Evolutionary conservation across 2,329 filamentous ascomycete genomes (phyloP), one percentile per base, ranked within the genome.

Genomic region (Colletotrichum chlorophyti): DNA sequence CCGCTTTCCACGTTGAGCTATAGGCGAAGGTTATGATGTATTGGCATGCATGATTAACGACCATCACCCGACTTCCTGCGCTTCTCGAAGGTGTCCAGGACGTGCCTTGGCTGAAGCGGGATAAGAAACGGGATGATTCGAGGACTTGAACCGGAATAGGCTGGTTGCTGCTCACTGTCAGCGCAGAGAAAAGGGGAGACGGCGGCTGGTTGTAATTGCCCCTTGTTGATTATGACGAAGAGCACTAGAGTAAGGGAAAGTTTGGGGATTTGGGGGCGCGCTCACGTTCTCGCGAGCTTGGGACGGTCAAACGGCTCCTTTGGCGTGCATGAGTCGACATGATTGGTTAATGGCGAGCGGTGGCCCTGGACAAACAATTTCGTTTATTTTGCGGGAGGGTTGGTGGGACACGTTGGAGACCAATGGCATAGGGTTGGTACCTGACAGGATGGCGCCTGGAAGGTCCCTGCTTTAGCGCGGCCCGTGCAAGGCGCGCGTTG

Each of bases 321-420:
- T 29, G 19, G 1, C 9, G 31, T n/a, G 11, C 32, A 2, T 24
- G 10, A 5, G 10, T 17, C 12, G 32, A 10, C 6, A 6, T 53
- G 58, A 60, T 60, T 60, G 58, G 58, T n/a, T n/a, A n/a, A 21
- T 24, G 11, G 42, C 43, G 14, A 14, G 24, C 10, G 14, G 46
- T 19, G 27, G 46, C 58, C 58, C 58, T 38, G 53, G 32, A 21
- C 34, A 58, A 60, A 53, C 53, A 60, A 60, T 60, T 42, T 60
- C 58, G 58, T 43, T 52, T 58, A 48, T 47, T 24, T n/a, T 31
- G 23, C 45, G 46, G 34, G 46, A 34, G 35, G 50, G 12, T 42
- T 12, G 8, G 51, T 50, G 45, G 51, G n/a, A n/a, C 17, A 7
- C 8, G 6, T 5, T 2, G 7, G 6, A 5, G 9, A 14, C 58